Evolutionary conservation across 805 yeast genomes (phyloP).

Genomic region (Metschnikowia kunwiensis): DNA sequence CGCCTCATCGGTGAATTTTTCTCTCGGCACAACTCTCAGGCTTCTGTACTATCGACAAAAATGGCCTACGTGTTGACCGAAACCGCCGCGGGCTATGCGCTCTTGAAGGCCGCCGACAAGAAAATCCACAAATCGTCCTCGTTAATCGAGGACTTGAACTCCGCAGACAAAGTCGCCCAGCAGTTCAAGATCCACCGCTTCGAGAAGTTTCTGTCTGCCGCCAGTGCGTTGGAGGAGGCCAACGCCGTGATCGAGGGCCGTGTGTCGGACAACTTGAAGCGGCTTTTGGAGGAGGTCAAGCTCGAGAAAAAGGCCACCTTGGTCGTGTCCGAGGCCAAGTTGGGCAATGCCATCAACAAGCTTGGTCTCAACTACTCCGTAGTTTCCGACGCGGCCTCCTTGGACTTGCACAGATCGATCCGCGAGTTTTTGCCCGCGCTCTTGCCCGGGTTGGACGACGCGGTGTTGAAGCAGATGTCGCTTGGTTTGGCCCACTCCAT

Average conservation of each 20-base stretch:
- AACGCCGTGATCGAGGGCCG: slow-evolving; percentile 89
- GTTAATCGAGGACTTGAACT: slow-evolving; percentile 70
- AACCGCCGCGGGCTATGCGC: slow-evolving; percentile 98
- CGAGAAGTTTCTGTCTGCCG: slow-evolving; percentile 91
- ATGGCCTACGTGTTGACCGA: slow-evolving; percentile 93
- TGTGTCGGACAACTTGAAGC: slow-evolving; percentile 80
- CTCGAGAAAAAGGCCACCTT: slow-evolving; percentile 80
- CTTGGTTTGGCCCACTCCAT: slow-evolving; percentile 97
- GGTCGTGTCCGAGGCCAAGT: slow-evolving; percentile 90
- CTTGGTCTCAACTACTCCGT: slow-evolving; percentile 83
- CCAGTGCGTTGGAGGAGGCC: slow-evolving; percentile 94
- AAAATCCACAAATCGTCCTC: slow-evolving; percentile 84
- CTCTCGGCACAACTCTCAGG: background rate
- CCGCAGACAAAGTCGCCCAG: slow-evolving; percentile 79
- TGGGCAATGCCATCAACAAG: slow-evolving; percentile 95
- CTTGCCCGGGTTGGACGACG: slow-evolving; percentile 86
- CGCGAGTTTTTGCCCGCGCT: slow-evolving; percentile 92
- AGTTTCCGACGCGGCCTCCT: slow-evolving; percentile 90
- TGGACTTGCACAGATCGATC: slow-evolving; percentile 93
- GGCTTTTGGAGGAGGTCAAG: slow-evolving; percentile 70
- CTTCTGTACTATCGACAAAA: slow-evolving; percentile 1
- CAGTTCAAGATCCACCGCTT: slow-evolving; percentile 94
- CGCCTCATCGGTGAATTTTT: slow-evolving; percentile 13
- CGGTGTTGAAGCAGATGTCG: slow-evolving; percentile 88
- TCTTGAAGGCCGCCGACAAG: slow-evolving; percentile 95